Base-by-base conservation (phyloP, 2,329 filamentous ascomycete species). In the Talaromyces piceae region DNA sequence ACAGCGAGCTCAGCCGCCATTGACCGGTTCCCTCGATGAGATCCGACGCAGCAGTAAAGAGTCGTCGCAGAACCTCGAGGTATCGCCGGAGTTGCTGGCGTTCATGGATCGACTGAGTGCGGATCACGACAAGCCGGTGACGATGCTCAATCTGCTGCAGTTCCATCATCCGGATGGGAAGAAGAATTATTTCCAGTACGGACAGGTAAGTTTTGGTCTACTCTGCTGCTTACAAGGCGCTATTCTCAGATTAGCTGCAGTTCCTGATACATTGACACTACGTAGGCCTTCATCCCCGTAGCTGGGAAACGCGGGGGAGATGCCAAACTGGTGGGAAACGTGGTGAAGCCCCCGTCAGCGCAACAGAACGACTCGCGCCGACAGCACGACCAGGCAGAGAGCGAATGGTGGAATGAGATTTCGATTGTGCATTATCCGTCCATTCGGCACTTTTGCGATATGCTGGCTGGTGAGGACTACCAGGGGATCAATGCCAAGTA, bases 341-440 rank as follows among this genome's bases (percentile, higher is more conserved):
- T 83, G 1, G 70, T 79, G 51, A 58, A 28, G 58, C 61, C 2
- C 45, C 54, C 3, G 39, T 49, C 16, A 51, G 43, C 13, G 41
- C 51, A 16, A 6, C 41, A 43, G 9, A 56, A 58, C 12, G 65
- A 67, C 50, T 61, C 62, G 3, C 49, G 60, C 12, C 61, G 59
- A 2, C 41, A 39, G n/a, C 28, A 43, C 45, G 59, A 58, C 16
- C 57, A 27, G 27, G 59, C 56, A 13, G 60, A 58, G 37, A 53
- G 55, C 43, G 66, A 64, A 11, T 67, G 66, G 48, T 85, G 82
- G 81, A 78, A 84, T 61, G 81, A 85, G 65, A 73, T 85, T 54
- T 81, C 81, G 0, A 69, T 84, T 41, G 82, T 81, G 50, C 81
- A 84, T 67, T 84, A 84, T 64, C 81, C 82, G 3, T 81, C 74